Percentiles rank a stretch among this genome's conserved stretches.
These are phyloP conservation scores for Elaeagnus macrophylla DNA, from an alignment of 306 rosid genomes.

Conservation along the genomic window DNA sequence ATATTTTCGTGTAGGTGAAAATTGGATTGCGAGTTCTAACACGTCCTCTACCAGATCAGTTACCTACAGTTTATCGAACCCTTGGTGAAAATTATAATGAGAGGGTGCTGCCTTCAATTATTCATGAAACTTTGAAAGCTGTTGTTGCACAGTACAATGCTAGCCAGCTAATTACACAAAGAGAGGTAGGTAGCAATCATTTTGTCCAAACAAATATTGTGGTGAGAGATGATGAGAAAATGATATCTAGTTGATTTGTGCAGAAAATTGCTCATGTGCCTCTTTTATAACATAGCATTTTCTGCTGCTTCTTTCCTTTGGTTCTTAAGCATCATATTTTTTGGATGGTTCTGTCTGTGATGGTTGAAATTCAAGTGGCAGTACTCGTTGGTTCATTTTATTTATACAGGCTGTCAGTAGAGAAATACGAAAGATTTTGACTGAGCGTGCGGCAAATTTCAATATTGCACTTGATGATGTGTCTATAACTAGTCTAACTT, in stretches of 20 bases:
- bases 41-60: slow-evolving; percentile 61
- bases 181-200: slow-evolving; percentile 49
- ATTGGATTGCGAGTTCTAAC: slow-evolving; percentile 90
- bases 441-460: slow-evolving; percentile 75
- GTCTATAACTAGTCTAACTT: slow-evolving; percentile 74
- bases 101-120: slow-evolving; percentile 85
- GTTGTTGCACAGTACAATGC: slow-evolving; percentile 93
- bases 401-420: slow-evolving; percentile 58
- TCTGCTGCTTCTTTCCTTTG: not conserved
- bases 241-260: not conserved
- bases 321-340: not conserved
- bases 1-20: slow-evolving; percentile 49
- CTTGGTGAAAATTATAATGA: slow-evolving; percentile 87
- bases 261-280: too few relatives aligned
- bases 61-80: slow-evolving; percentile 70
- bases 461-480: slow-evolving; percentile 92
- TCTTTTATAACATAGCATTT: not conserved
- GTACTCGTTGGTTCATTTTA: not conserved
- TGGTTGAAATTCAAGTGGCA: not conserved
- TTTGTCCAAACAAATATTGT: not conserved
- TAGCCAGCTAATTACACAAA: slow-evolving; percentile 92
- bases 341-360: not conserved
- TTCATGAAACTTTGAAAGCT: slow-evolving; percentile 89
- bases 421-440: slow-evolving; percentile 75
- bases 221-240: not conserved